Base-by-base conservation (phyloP, 2,329 filamentous ascomycete genomes). In the Aspergillus pseudotamarii region DNA sequence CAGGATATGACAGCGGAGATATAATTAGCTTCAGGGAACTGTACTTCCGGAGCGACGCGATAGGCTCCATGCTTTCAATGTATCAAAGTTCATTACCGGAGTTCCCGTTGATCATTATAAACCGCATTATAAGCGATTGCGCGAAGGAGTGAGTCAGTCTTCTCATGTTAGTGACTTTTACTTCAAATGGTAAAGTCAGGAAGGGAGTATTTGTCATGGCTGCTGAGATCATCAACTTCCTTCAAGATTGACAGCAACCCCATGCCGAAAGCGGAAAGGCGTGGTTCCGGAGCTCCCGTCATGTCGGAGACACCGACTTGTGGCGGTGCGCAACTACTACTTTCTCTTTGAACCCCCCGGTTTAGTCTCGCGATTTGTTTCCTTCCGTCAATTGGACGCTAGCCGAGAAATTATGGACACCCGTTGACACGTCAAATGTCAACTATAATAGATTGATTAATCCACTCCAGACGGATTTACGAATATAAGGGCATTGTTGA, bases 1-100 rank as follows among this genome's bases (percentile, higher is more conserved):
- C 46, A 21, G 26, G 43, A 45, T 43, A 53, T 59, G 58, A 41
- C 36, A 54, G 48, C 34, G 58, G 58, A 45, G 48, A 53, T 50
- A 43, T 59, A 43, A 59, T 28, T 51, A n/a, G 51, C 46, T 12
- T 54, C 26, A 50, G 11, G 57, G 57, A 34, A 58, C 14, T 55
- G n/a, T 36, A 36, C 12, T 36, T 54, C 51, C 51, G 32, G 45
- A 12, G 19, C 50, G 28, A 32, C 19, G 16, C 30, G 50, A 53
- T 5, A 26, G 45, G 45, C 21, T 16, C 26, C 21, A 26, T 48
- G 12, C 45, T 48, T 48, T 48, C 45, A 48, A n/a, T 5, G 16
- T n/a, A 19, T 32, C 26, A n/a, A 19, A 9, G 26, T 16, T 36
- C 30, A 34, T 36, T 34, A 14, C 12, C 28, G 21, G 50, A 21